These are phyloP conservation scores for Diaporthe sp. DNA, from an alignment of 2,329 filamentous ascomycete species.

Conservation along the genomic window DNA sequence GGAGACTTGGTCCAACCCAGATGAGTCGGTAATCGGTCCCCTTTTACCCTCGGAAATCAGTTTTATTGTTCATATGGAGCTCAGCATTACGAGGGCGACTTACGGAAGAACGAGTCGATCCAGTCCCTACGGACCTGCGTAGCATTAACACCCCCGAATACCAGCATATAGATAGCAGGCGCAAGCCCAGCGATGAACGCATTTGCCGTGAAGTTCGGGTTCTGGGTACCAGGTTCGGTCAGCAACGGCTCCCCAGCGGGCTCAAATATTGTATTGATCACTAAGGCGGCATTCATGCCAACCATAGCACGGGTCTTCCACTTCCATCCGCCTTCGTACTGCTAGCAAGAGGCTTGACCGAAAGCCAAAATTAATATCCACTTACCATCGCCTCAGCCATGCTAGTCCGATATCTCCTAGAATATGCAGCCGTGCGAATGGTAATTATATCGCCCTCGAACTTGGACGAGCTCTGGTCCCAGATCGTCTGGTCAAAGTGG, in stretches of 20 bases:
- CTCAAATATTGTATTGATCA: no score
- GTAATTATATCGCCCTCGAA: slow-evolving; percentile 37
- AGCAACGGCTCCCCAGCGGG: neutral
- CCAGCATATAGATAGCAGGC: slow-evolving; percentile 38
- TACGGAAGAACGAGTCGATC: slow-evolving; percentile 38
- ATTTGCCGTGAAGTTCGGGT: neutral
- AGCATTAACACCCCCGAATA: slow-evolving; percentile 36
- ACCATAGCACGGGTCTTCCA: no score
- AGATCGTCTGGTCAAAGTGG: slow-evolving; percentile 17
- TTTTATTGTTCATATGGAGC: neutral
- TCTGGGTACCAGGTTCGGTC: neutral
- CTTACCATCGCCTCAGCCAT: neutral
- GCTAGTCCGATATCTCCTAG: neutral
- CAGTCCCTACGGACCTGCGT: slow-evolving; percentile 37
- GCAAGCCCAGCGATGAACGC: neutral
- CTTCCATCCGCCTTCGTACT: no score
- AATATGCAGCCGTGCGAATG: slow-evolving; percentile 35
- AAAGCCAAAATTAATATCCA: neutral
- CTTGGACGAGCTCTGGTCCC: slow-evolving; percentile 31
- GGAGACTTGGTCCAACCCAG: slow-evolving; percentile 18
- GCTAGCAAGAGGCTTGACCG: no score
- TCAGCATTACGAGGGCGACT: neutral
- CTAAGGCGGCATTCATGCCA: no score
- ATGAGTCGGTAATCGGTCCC: slow-evolving; percentile 15
- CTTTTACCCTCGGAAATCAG: neutral